Evolutionary conservation across 176 grass and related monocot species (phyloP), one percentile per base, ranked within the genome.

Genomic region (Lolium multiflorum): DNA sequence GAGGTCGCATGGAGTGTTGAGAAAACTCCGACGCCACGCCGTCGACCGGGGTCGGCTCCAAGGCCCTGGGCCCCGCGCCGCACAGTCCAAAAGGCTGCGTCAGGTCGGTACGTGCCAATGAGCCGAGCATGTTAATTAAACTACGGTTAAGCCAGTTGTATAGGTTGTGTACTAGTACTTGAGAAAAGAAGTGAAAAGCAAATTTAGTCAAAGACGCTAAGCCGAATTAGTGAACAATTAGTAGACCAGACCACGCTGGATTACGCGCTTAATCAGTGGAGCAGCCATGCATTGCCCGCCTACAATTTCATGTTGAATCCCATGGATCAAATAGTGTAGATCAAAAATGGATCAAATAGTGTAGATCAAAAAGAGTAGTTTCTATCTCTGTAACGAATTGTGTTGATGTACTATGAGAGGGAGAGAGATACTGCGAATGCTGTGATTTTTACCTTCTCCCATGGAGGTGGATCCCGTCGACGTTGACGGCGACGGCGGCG

Each of bases 201-300:
- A 57, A 86, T 92, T 48, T 66, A 64, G 90, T 94, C 92, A 90
- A 97, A 94, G 82, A 94, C 92, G 92, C 71, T 56, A 56, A 18
- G 1, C 15, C 5, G 52, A 18, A 56, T 56, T 18, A 56, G n/a
- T 7, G 68, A 81, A 14, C 38, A 80, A 84, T 87, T 59, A 69
- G 85, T 58, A 60, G 75, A 52, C 76, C 49, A 67, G 28, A 63
- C 25, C 18, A 38, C 35, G 28, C 13, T 57, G 63, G 31, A 71
- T 83, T 74, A 82, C 54, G 44, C 52, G 43, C 62, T 17, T 61
- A 71, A 54, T 86, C 37, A 82, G 79, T 72, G 83, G 72, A 71
- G 47, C 25, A 49, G 58, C 76, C 78, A 39, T 52, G 71, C 70
- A 76, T 80, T 18, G 22, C 26, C 4, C 15, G 55, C 43, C 16